Evolutionary conservation across 495 filamentous ascomycete genomes (phyloP).

Genomic region (Rhypophila decipiens): DNA sequence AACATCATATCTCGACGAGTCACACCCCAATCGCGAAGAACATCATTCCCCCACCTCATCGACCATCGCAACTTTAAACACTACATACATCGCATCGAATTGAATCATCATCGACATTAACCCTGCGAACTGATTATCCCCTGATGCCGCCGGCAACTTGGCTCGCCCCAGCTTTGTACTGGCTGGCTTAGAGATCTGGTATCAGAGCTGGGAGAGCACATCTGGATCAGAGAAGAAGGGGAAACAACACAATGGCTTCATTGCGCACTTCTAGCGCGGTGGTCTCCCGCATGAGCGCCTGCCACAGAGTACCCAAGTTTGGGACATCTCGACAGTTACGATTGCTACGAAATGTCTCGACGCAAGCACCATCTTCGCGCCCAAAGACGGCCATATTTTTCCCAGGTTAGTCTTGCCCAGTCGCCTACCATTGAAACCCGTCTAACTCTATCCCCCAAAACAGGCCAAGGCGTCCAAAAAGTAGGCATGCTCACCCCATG

Average conservation of each 20-base stretch:
- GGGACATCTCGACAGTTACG: no score
- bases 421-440: background rate
- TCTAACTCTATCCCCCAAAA: background rate
- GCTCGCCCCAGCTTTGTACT: conserved; percentile 20
- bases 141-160: conserved; percentile 21
- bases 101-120: background rate
- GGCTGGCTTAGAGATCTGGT: conserved; percentile 20
- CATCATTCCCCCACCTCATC: background rate
- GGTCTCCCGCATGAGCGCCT: conserved; percentile 4
- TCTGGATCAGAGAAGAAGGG: background rate
- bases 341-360: conserved; percentile 14
- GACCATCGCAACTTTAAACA: background rate
- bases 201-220: background rate
- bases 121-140: no score
- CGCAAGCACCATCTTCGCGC: conserved; percentile 14
- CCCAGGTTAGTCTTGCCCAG: conserved; percentile 52
- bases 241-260: conserved; percentile 13
- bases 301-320: no score
- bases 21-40: no score
- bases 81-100: background rate
- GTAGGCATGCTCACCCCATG: conserved; percentile 86
- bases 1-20: background rate
- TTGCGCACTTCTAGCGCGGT: conserved; percentile 11
- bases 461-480: conserved; percentile 91
- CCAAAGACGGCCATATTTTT: conserved; percentile 80